phyloP scores from a whole-genome alignment of 2,329 filamentous ascomycete genomes.

The Venturia carpophila region DNA sequence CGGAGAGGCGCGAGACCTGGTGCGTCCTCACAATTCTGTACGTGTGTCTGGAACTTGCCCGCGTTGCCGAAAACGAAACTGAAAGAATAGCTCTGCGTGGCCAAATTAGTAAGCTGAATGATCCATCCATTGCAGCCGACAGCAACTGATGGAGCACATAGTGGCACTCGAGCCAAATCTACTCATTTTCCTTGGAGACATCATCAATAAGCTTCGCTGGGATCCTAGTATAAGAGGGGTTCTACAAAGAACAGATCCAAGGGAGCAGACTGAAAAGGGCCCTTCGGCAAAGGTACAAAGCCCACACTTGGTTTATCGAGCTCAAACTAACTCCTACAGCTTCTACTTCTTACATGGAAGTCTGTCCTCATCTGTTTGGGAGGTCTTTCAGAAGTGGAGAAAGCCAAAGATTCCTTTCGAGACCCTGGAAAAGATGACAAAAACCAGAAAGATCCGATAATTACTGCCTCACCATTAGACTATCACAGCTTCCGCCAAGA shows the following conservation, averaged over 20 bases:
- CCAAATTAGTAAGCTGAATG: conserved; percentile 25
- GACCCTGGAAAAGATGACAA: conserved; percentile 42
- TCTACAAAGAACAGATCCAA: conserved; percentile 13
- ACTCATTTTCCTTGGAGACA: conserved; percentile 61
- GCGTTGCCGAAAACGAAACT: conserved; percentile 28
- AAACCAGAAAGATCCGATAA: conserved; percentile 61
- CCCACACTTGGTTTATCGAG: conserved; percentile 23
- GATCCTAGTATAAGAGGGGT: conserved; percentile 26
- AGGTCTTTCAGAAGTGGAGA: conserved; percentile 62
- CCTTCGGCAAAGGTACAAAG: conserved; percentile 28
- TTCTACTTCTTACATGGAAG: conserved; percentile 87
- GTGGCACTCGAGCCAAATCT: conserved; percentile 43
- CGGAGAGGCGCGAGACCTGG: conserved; percentile 40
- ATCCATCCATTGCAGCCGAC: conserved; percentile 20
- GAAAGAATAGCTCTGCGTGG: conserved; percentile 22
- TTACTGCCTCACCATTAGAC: conserved; percentile 88
- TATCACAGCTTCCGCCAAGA: conserved; percentile 96
- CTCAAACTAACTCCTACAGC: conserved; percentile 27
- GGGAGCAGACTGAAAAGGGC: conserved; percentile 14
- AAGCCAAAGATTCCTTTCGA: conserved; percentile 63
- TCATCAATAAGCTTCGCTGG: conserved; percentile 48
- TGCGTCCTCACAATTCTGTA: conserved; percentile 43
- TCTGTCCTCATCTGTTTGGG: conserved; percentile 79
- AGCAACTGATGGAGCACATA: not conserved
- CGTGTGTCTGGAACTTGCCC: conserved; percentile 41